Evolutionary conservation across 202 grass and related monocot species (phyloP), one percentile per base, ranked within the genome.

Genomic region (Panicum virgatum): DNA sequence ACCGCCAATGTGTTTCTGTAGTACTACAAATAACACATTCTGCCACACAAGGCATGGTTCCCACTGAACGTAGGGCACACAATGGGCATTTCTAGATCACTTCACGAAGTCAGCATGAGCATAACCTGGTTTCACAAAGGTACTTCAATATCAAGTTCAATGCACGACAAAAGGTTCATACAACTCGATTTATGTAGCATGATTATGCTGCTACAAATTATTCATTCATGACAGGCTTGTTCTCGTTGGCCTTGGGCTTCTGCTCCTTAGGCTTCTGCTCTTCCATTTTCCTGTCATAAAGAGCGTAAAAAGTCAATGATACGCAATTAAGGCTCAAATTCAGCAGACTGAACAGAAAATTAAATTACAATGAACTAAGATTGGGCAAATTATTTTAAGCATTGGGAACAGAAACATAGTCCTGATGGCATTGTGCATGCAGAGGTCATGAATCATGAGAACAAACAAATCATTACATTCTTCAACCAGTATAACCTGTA

Each of bases 201-300:
- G 57, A 60, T 60, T 29, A 15, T 11, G 57, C 4, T 6, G 1
- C 57, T 60, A 60, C 57, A 60, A 60, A 60, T 60, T 60, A 90
- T 86, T 91, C 88, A 14, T 72, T 88, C 91, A 91, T 94, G 39
- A 86, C 76, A 78, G 86, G 75, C 58, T 87, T 92, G 80, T 92
- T 92, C 70, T 89, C 87, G 0, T 12, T 89, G 76, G 87, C 87
- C 58, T 89, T 89, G 32, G 83, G 80, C 80, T 27, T 92, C 64
- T 92, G 90, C 66, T 91, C 86, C 82, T 83, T 91, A 11, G 79
- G 73, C 14, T 86, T 91, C 5, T 91, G 85, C 16, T 91, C 89
- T 51, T 91, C 89, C 30, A 66, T 84, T 91, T 88, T 88, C 60
- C 86, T 86, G 72, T 69, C 47, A 68, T 11, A 29, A 0, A 3